A percentile compares a stretch with the other conserved stretches of the same genome.
phyloP scores from a whole-genome alignment of 176 grass and related monocot genomes.

The Elymus sibiricus region DNA sequence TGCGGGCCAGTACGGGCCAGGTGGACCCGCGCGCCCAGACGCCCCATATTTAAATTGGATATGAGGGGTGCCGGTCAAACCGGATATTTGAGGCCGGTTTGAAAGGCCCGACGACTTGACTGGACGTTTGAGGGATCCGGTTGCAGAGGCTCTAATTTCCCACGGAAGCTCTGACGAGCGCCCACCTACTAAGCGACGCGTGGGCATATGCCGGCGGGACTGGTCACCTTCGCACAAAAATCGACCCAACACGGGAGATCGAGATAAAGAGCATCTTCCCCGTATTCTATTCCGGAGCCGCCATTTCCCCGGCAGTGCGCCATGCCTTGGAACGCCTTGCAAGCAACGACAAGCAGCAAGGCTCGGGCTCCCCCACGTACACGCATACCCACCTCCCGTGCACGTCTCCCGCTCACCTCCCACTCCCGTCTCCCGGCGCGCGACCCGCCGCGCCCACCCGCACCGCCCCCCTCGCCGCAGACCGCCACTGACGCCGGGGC shows the following conservation, averaged over 20 bases:
- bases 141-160: too few relatives aligned
- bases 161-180: too few relatives aligned
- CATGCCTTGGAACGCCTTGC: conserved; percentile 9
- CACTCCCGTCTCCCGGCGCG: not conserved
- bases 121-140: too few relatives aligned
- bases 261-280: conserved; percentile 2
- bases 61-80: too few relatives aligned
- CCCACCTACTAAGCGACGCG: too few relatives aligned
- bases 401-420: not conserved
- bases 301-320: not conserved
- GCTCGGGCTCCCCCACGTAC: not conserved
- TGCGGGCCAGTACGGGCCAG: too few relatives aligned
- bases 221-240: not conserved
- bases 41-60: too few relatives aligned
- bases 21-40: too few relatives aligned
- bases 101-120: too few relatives aligned
- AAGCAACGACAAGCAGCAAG: not conserved
- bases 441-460: not conserved
- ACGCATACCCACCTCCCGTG: not conserved
- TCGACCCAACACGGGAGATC: not conserved
- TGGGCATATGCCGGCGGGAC: too few relatives aligned
- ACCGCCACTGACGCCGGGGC: not conserved
- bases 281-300: not conserved
- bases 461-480: not conserved
- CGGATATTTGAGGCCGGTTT: too few relatives aligned